phyloP scores from a whole-genome alignment of 208 protist genomes.

The Crithidia brevicula region DNA sequence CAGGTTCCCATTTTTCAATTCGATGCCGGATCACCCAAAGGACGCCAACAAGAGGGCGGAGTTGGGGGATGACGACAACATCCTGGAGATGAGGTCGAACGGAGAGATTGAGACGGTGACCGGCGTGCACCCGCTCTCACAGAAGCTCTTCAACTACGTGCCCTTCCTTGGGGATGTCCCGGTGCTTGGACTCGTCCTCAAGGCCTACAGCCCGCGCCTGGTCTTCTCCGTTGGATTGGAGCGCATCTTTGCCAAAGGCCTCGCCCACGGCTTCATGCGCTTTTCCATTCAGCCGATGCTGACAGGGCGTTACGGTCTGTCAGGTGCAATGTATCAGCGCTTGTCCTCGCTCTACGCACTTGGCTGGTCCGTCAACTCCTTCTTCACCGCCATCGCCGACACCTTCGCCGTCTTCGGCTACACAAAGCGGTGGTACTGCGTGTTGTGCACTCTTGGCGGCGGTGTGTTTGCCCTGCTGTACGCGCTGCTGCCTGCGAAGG shows the following conservation, averaged over 20 bases:
- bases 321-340: constrained; percentile 37
- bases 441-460: constrained; percentile 40
- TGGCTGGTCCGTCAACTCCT: constrained; percentile 50
- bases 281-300: constrained; percentile 31
- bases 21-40: neutral
- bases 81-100: neutral
- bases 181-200: constrained; percentile 34
- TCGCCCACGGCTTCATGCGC: constrained; percentile 23
- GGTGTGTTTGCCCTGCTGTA: constrained; percentile 40
- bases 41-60: neutral
- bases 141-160: constrained; percentile 29
- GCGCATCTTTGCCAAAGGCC: constrained; percentile 25
- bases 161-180: constrained; percentile 36
- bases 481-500: constrained; percentile 44
- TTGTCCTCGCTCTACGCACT: constrained; percentile 40
- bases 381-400: constrained; percentile 51
- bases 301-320: constrained; percentile 13
- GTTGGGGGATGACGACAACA: neutral
- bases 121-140: constrained; percentile 23
- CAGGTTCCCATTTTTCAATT: neutral
- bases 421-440: constrained; percentile 78
- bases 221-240: constrained; percentile 20
- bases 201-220: constrained; percentile 30
- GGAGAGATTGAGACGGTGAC: neutral
- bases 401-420: constrained; percentile 65